Base-by-base conservation (phyloP, 345 rosid species). In the Triadica sebifera region DNA sequence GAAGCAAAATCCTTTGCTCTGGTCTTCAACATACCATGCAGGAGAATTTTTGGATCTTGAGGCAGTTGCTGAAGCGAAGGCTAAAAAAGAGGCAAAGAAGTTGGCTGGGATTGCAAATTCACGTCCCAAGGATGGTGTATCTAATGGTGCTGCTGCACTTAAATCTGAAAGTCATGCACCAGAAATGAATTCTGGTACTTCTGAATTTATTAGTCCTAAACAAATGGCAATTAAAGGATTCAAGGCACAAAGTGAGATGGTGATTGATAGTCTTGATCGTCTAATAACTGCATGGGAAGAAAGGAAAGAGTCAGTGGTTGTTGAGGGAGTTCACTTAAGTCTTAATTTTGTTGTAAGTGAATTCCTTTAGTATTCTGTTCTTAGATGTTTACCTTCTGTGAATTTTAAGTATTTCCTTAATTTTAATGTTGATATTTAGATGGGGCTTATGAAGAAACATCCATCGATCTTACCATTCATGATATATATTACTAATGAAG, bases 1-100 rank as follows among this genome's bases (percentile, higher is more conserved):
- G 82, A 90, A 90, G 74, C 83, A 93, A 69, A 88, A 93, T 76
- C 99, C 99, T 68, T 68, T 96, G 73, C 91, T 96, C 6, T 96
- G 99, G 99, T 90, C 99, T 78, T 96, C 99, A n/a, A 96, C 99
- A 0, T 96, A 96, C 74, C 99, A 96, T 80, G 99, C 98, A 46
- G 99, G 99, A 57, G 98, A 96, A 56, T 88, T 41, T 79, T 85
- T 96, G 84, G 99, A 96, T 81, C 93, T 89, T 45, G 87, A 83
- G 72, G 99, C 98, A 4, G 97, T 96, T 79, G 96, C 96, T 1
- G 94, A 93, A 80, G 97, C 99, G 13, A 93, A 89, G 82, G 96
- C 90, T 78, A 95, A 85, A 71, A 87, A 73, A 72, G 86, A 83
- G 76, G 98, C 93, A 13, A 85, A 84, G 77, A 93, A 90, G 43